phyloP scores from a whole-genome alignment of 2,329 filamentous ascomycete genomes.

The Coniella lustricola region DNA sequence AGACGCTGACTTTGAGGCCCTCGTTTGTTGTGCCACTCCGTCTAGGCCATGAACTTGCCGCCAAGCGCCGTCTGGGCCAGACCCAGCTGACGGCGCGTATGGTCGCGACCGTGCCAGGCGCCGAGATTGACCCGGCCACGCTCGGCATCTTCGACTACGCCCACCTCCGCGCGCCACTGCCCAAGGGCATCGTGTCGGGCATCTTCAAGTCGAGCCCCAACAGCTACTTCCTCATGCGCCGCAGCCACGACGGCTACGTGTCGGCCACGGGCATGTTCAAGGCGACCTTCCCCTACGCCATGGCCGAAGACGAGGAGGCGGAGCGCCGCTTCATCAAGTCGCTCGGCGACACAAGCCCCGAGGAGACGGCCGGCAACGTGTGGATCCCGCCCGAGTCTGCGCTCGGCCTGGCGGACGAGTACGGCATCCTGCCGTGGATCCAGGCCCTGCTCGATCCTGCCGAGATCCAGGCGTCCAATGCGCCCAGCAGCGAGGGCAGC shows the following conservation, averaged over 20 bases:
- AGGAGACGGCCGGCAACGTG: slow-evolving; percentile 93
- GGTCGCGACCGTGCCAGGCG: slow-evolving; percentile 61
- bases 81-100: slow-evolving; percentile 84
- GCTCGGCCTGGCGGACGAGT: slow-evolving; percentile 77
- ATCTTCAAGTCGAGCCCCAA: slow-evolving; percentile 87
- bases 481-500: slow-evolving; percentile 41
- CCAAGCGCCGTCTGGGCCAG: slow-evolving; percentile 82
- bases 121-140: slow-evolving; percentile 65
- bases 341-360: slow-evolving; percentile 70
- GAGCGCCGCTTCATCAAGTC: slow-evolving; percentile 83
- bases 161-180: slow-evolving; percentile 85
- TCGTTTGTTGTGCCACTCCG: no score
- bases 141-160: slow-evolving; percentile 91
- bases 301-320: slow-evolving; percentile 61
- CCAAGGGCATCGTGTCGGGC: slow-evolving; percentile 84
- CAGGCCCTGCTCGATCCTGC: slow-evolving; percentile 84
- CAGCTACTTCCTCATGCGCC: slow-evolving; percentile 94
- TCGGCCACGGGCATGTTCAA: slow-evolving; percentile 92
- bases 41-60: slow-evolving; percentile 65
- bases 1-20: no score
- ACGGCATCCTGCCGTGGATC: slow-evolving; percentile 80
- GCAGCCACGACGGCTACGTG: slow-evolving; percentile 76
- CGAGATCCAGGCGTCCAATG: slow-evolving; percentile 57
- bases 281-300: slow-evolving; percentile 75
- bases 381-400: slow-evolving; percentile 87